Conservation (phyloP, 2,329 filamentous ascomycete genomes). For the Beauveria brongniartii region DNA sequence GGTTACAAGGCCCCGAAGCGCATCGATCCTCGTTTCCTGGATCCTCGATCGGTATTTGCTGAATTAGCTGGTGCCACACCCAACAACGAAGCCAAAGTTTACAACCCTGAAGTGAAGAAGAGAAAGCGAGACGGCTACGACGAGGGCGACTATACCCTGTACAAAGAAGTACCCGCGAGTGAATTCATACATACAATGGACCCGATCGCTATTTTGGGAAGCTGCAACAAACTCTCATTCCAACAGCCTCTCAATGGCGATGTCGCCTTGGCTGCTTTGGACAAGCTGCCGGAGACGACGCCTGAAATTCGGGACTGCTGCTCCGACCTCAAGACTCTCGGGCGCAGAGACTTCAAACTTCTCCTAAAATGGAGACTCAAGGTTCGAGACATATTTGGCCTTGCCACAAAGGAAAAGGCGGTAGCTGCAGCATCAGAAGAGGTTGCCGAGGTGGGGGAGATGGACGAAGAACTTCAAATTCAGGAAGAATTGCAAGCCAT, state of each 20-base stretch:
- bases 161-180: slow-evolving; percentile 79
- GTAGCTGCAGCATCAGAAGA: slow-evolving; percentile 47
- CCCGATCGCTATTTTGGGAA: slow-evolving; percentile 84
- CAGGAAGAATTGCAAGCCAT: slow-evolving; percentile 80
- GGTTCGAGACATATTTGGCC: slow-evolving; percentile 83
- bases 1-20: slow-evolving; percentile 93
- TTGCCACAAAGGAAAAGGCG: slow-evolving; percentile 63
- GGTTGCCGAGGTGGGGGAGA: slow-evolving; percentile 72
- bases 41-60: slow-evolving; percentile 83
- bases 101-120: slow-evolving; percentile 96
- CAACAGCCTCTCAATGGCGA: slow-evolving; percentile 72
- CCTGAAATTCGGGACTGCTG: slow-evolving; percentile 73
- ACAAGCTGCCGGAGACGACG: slow-evolving; percentile 81
- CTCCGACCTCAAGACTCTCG: slow-evolving; percentile 78
- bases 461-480: slow-evolving; percentile 91
- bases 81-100: slow-evolving; percentile 97
- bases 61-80: slow-evolving; percentile 78
- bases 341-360: slow-evolving; percentile 88
- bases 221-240: slow-evolving; percentile 77
- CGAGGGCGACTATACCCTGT: slow-evolving; percentile 88
- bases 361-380: slow-evolving; percentile 84
- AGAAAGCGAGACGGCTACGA: slow-evolving; percentile 96
- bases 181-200: slow-evolving; percentile 93
- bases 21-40: slow-evolving; percentile 86
- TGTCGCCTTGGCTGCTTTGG: slow-evolving; percentile 76